A percentile compares a stretch with the other conserved stretches of the same genome.
Evolutionary conservation across 106 monocot genomes (phyloP).

Genomic region (Iris macrosiphon): DNA sequence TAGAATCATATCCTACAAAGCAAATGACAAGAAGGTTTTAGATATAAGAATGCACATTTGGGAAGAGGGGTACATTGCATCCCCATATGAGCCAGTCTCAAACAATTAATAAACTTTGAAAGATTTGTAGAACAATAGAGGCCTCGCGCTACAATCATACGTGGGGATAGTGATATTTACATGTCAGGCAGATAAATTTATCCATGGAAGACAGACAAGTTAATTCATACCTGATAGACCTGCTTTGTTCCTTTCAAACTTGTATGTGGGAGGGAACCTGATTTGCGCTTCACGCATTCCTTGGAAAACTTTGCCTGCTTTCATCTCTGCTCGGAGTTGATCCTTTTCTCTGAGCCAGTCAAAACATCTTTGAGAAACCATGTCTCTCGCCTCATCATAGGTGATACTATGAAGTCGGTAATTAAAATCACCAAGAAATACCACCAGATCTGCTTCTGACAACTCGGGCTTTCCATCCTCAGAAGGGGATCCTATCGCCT

Average conservation of each 20-base stretch:
- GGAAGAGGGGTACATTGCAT: background rate
- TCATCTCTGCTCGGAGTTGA: slow-evolving; percentile 48
- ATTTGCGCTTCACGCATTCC: slow-evolving; percentile 46
- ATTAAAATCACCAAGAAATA: slow-evolving; percentile 51
- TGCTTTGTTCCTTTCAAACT: slow-evolving; percentile 34
- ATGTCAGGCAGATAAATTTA: no score
- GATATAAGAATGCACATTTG: no score
- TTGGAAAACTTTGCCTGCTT: slow-evolving; percentile 43
- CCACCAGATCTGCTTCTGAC: slow-evolving; percentile 40
- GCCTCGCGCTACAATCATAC: background rate
- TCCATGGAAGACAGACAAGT: no score
- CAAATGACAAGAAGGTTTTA: background rate
- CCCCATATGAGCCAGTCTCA: background rate
- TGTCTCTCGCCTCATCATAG: slow-evolving; percentile 50
- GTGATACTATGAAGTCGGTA: slow-evolving; percentile 35
- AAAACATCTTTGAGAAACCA: slow-evolving; percentile 46
- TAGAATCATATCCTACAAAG: slow-evolving; percentile 52
- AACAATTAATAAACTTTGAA: background rate
- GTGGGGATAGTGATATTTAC: background rate
- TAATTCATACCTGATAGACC: slow-evolving; percentile 45
- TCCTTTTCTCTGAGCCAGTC: slow-evolving; percentile 61
- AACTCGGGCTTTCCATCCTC: slow-evolving; percentile 40
- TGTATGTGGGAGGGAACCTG: slow-evolving; percentile 49
- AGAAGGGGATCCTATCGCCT: slow-evolving; percentile 24
- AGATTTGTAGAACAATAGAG: background rate